Base-by-base conservation (phyloP, 2,329 filamentous ascomycete species). In the Simplicillium aogashimaense region DNA sequence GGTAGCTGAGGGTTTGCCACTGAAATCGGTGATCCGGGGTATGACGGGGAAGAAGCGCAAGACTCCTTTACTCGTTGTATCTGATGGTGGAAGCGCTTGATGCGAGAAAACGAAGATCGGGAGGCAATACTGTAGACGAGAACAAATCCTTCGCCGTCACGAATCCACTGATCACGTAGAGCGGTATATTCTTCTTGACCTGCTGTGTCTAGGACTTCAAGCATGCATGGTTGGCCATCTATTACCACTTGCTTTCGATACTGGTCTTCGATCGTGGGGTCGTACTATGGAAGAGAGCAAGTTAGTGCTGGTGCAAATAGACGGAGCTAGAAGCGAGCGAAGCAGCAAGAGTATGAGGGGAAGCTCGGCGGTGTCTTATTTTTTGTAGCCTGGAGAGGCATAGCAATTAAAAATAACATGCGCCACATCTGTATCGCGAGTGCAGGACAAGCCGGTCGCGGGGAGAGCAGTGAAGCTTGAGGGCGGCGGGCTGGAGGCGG, bases 161-260 rank as follows among this genome's bases (percentile, higher is more conserved):
- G 81, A 61, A 97, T 97, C 90, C 90, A 97, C 69, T 97, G 92
- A 61, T 97, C 92, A 56, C 92, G 78, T 54, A 97, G 70, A 36
- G 92, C 92, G 47, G 90, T 95, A 66, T 97, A 98, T 67, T 98
- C 92, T 67, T 98, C 92, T 63, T 98, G 92, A 43, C 92, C 92
- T 39, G 92, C 92, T 40, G 92, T 98, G 66, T 98, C 92, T 54
- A 95, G 77, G 36, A 95, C 88, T 64, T 97, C 90, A 55, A 95
- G 79, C 89, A 95, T 95, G 70, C 89, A 95, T 35, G 89, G 88
- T 62, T 94, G 86, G 46, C 81, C 78, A 59, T 97, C 92, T 63
- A 97, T 97, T 57, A 95, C 85, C 45, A 89, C 83, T 61, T 89
- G 84, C 66, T 90, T 90, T 52, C 85, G 76, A 60, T 90, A 90